Percentiles rank a stretch among this genome's conserved stretches.
These are phyloP conservation scores for Crithidia fasciculata DNA, from an alignment of 208 protist genomes.

Conservation along the genomic window DNA sequence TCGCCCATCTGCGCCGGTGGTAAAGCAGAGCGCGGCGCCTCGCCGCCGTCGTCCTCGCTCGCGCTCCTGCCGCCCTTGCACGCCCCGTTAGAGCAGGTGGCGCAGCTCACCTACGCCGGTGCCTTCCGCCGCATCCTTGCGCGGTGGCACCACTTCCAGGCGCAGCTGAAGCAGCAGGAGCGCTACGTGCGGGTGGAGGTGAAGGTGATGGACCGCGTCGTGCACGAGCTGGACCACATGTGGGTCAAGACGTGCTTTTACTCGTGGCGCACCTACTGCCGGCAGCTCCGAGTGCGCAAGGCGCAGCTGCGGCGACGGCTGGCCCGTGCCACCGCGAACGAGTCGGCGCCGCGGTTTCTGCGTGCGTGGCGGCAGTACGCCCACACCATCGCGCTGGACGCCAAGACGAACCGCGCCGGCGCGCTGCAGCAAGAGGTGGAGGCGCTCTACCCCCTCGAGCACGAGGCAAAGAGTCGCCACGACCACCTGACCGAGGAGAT, in stretches of 20 bases:
- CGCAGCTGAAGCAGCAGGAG: conserved; percentile 39
- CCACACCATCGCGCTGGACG: conserved; percentile 67
- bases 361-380: conserved; percentile 77
- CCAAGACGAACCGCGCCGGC: conserved; percentile 58
- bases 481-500: conserved; percentile 76
- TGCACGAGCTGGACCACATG: conserved; percentile 67
- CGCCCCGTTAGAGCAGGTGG: conserved; percentile 8
- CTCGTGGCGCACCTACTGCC: conserved; percentile 75
- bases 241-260: conserved; percentile 89
- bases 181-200: conserved; percentile 50
- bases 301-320: conserved; percentile 60
- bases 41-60: not conserved
- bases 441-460: conserved; percentile 62
- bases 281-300: conserved; percentile 59
- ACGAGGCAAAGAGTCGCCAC: conserved; percentile 64
- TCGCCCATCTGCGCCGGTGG: not conserved
- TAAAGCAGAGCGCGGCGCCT: too few relatives aligned
- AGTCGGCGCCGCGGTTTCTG: conserved; percentile 59
- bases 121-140: conserved; percentile 70
- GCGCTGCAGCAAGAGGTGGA: conserved; percentile 72
- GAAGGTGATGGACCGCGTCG: conserved; percentile 76
- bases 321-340: conserved; percentile 44
- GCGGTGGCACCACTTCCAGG: conserved; percentile 55
- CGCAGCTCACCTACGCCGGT: conserved; percentile 60
- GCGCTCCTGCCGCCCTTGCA: not conserved